phyloP scores from a whole-genome alignment of 192 early-diverging fungal genomes.

The Podila horticola region DNA sequence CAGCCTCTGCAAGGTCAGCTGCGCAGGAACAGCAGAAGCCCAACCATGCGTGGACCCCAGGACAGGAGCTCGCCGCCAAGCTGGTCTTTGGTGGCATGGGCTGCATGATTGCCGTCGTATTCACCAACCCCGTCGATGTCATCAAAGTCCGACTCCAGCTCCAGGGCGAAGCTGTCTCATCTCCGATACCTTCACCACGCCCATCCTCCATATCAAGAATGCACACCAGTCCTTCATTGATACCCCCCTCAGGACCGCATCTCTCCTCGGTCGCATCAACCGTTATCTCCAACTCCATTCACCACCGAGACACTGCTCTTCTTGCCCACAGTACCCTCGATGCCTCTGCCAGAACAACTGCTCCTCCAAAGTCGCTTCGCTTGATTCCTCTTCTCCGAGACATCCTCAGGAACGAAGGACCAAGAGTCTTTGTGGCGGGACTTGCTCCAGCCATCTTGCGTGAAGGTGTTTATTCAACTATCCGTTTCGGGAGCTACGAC shows the following conservation, averaged over 20 bases:
- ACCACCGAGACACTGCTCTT: slow-evolving; percentile 19
- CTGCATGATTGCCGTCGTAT: slow-evolving; percentile 46
- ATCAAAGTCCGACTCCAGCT: slow-evolving; percentile 54
- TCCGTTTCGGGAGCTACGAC: slow-evolving; percentile 52
- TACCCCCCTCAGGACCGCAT: slow-evolving; percentile 2
- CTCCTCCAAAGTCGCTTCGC: slow-evolving; percentile 9
- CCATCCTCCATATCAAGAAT: neutral
- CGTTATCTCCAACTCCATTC: slow-evolving; percentile 3
- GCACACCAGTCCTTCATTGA: neutral
- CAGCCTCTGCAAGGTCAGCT: neutral
- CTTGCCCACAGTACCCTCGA: slow-evolving; percentile 10
- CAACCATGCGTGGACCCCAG: slow-evolving; percentile 28
- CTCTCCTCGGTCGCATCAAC: neutral
- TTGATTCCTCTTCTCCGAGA: slow-evolving; percentile 30
- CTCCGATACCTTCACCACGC: neutral
- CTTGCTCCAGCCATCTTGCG: slow-evolving; percentile 40
- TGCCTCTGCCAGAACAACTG: neutral
- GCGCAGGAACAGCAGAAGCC: neutral
- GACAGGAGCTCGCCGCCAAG: slow-evolving; percentile 36
- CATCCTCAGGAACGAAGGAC: slow-evolving; percentile 40
- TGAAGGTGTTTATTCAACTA: slow-evolving; percentile 52
- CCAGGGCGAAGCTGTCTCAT: slow-evolving; percentile 39
- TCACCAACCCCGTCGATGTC: slow-evolving; percentile 51
- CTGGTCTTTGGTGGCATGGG: slow-evolving; percentile 46
- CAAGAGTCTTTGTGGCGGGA: slow-evolving; percentile 40